These are phyloP conservation scores for Tetrahymena malaccensis DNA, from an alignment of 73 alveolate species.

Conservation along the genomic window DNA sequence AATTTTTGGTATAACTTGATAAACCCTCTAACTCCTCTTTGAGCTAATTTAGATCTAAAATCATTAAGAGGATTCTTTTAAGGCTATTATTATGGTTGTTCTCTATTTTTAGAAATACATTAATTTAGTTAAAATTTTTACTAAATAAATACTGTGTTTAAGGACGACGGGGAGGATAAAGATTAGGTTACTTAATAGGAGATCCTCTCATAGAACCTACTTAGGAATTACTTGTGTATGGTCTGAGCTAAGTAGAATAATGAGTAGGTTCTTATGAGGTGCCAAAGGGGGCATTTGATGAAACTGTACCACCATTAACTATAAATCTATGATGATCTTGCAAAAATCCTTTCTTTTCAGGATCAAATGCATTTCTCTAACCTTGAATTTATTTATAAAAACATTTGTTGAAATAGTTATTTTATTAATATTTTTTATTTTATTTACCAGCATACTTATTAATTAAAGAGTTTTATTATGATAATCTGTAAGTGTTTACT, in stretches of 20 bases:
- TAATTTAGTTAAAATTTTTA: neutral
- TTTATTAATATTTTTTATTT: neutral
- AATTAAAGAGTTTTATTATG: neutral
- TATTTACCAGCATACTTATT: conserved; percentile 29
- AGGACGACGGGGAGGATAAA: conserved; percentile 4
- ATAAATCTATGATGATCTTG: conserved; percentile 41
- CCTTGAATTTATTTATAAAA: neutral
- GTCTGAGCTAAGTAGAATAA: neutral
- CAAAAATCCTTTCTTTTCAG: conserved; percentile 32
- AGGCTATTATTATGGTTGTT: conserved; percentile 17
- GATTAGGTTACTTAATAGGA: neutral
- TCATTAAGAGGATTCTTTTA: conserved; percentile 48
- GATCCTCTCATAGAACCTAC: conserved; percentile 19
- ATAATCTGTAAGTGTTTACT: neutral
- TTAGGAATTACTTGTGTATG: neutral
- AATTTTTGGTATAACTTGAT: conserved; percentile 77
- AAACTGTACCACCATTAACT: conserved; percentile 29
- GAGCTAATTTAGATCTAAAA: conserved; percentile 59
- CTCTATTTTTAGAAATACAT: neutral
- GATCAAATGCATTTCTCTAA: conserved; percentile 28
- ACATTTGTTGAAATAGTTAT: neutral
- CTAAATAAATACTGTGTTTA: neutral
- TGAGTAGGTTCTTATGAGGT: conserved; percentile 29
- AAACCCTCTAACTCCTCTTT: conserved; percentile 89
- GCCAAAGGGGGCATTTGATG: conserved; percentile 70